Conservation (phyloP, 768 basidiomycete species). For the Xerocomus brunneocitrinus region DNA sequence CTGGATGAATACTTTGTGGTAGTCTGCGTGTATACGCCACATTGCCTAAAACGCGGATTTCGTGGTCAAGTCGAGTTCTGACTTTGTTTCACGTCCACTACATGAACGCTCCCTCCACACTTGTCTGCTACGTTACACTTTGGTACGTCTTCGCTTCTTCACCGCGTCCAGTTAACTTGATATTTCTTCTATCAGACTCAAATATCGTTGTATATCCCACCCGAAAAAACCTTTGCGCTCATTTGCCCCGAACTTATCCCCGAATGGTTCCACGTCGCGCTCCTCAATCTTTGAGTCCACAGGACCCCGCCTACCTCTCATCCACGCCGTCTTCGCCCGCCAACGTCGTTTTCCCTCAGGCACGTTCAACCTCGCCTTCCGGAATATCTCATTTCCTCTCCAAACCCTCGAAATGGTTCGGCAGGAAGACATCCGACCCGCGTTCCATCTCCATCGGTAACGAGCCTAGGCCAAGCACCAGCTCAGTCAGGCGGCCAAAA, state of each 20-base stretch:
- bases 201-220: not conserved
- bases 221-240: constrained; percentile 12
- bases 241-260: constrained; percentile 17
- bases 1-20: too few relatives aligned
- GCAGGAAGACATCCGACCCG: constrained; percentile 51
- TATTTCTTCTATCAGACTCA: not conserved
- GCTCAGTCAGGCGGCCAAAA: constrained; percentile 61
- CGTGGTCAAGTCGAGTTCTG: not conserved
- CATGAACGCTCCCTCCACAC: constrained; percentile 5
- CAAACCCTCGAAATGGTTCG: constrained; percentile 71
- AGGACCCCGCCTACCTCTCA: constrained; percentile 23
- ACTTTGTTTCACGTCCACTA: constrained; percentile 19
- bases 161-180: not conserved
- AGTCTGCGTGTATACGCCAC: constrained; percentile 13
- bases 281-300: constrained; percentile 37
- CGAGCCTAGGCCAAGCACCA: constrained; percentile 49
- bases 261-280: constrained; percentile 51
- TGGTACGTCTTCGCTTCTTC: constrained; percentile 8
- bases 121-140: not conserved
- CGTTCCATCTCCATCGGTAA: constrained; percentile 36
- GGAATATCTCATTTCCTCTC: constrained; percentile 63
- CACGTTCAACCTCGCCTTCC: constrained; percentile 60
- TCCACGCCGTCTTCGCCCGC: constrained; percentile 32
- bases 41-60: constrained; percentile 19
- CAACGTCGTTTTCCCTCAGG: constrained; percentile 35